Percentiles rank a stretch among this genome's conserved stretches.
These are phyloP conservation scores for Coelastrella sp. DNA, from an alignment of 139 green algal genomes.

Conservation along the genomic window DNA sequence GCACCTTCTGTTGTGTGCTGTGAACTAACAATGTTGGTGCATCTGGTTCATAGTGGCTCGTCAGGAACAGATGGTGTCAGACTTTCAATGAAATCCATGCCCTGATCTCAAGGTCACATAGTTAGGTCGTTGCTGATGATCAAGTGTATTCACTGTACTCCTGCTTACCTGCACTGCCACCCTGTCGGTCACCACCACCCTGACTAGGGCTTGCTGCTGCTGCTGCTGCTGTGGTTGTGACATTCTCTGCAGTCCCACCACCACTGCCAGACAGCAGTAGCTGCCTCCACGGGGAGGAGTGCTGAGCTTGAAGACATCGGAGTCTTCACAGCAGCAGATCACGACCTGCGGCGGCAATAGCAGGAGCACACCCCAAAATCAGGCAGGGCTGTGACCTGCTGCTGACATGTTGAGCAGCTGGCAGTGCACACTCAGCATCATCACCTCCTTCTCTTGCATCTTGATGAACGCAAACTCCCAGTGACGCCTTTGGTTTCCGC, in stretches of 20 bases:
- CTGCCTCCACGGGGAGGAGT: not conserved
- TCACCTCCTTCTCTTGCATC: no score
- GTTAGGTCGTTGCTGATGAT: no score
- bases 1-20: no score
- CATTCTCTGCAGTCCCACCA: not conserved
- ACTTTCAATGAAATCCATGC: not conserved
- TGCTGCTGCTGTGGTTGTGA: no score
- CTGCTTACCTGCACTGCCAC: not conserved
- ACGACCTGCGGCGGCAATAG: not conserved
- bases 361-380: no score
- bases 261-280: not conserved
- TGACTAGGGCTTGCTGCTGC: not conserved
- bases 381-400: no score
- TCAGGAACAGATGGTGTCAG: no score
- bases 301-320: not conserved
- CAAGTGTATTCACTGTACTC: not conserved
- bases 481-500: not conserved
- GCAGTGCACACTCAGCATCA: no score
- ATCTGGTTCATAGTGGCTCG: not conserved
- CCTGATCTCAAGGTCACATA: no score
- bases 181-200: not conserved
- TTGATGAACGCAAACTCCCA: no score
- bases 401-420: no score
- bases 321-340: not conserved
- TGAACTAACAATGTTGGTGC: not conserved